These are phyloP conservation scores for Arabidopsis arenosa DNA, from an alignment of 345 rosid species.

Conservation along the genomic window DNA sequence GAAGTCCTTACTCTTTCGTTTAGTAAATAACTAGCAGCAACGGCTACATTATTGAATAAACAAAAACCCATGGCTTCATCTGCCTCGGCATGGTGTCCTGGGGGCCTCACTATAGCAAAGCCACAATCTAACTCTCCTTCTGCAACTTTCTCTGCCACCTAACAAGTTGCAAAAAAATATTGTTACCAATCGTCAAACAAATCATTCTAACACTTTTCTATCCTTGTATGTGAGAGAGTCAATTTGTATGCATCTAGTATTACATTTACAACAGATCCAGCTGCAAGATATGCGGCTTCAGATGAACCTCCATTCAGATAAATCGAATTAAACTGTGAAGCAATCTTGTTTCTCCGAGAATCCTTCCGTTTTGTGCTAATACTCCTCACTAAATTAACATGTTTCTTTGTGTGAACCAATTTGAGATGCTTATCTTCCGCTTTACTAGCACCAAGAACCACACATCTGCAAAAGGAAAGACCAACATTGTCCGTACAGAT, in stretches of 20 bases:
- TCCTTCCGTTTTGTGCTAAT: slow-evolving; percentile 68
- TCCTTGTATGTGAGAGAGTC: slow-evolving; percentile 2
- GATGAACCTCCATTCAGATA: slow-evolving; percentile 87
- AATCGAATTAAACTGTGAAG: slow-evolving; percentile 72
- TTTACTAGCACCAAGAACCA: slow-evolving; percentile 65
- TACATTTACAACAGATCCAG: slow-evolving; percentile 91
- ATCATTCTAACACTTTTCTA: slow-evolving; percentile 14
- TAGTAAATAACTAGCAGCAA: slow-evolving; percentile 73
- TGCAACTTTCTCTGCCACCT: slow-evolving; percentile 83
- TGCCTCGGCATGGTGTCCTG: slow-evolving; percentile 96
- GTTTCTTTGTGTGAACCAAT: slow-evolving; percentile 66
- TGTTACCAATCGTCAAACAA: background rate
- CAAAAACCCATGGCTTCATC: slow-evolving; percentile 94
- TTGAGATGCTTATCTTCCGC: slow-evolving; percentile 66
- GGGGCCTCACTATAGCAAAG: slow-evolving; percentile 95
- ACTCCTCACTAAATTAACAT: slow-evolving; percentile 65
- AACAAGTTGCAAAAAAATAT: background rate
- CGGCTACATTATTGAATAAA: slow-evolving; percentile 91
- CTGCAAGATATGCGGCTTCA: slow-evolving; percentile 85
- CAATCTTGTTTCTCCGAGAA: slow-evolving; percentile 56
- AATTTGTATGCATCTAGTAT: background rate
- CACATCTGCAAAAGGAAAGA: slow-evolving; percentile 61
- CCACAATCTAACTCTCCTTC: slow-evolving; percentile 81
- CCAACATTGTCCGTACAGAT: slow-evolving; percentile 8
- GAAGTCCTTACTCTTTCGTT: slow-evolving; percentile 62